Evolutionary conservation across 2,329 filamentous ascomycete genomes (phyloP).

Genomic region (Hymenoscyphus salicellus): DNA sequence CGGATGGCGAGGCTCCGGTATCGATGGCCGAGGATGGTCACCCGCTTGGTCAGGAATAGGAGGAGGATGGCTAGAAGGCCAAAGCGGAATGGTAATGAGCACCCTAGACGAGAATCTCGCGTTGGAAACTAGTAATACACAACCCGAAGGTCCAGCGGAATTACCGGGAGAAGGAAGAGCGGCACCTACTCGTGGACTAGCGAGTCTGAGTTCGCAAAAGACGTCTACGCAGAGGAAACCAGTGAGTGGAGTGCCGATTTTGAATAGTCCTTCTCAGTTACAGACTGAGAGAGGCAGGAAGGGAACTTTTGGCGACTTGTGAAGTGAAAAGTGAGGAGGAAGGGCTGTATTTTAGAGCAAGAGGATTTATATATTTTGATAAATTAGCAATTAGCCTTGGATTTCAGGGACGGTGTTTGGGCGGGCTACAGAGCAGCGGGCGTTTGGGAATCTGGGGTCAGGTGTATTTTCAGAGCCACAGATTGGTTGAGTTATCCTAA

Average conservation of each 20-base stretch:
- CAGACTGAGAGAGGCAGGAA: slow-evolving; percentile 6
- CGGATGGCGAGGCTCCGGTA: slow-evolving; percentile 3
- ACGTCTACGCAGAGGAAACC: neutral
- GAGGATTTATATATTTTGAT: neutral
- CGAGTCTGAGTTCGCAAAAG: neutral
- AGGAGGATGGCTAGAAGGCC: slow-evolving; percentile 9
- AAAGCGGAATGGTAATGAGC: slow-evolving; percentile 8
- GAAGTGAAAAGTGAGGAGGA: neutral
- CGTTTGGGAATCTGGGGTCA: neutral
- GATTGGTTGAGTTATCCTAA: too few relatives aligned
- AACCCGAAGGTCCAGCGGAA: neutral
- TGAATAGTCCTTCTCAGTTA: neutral
- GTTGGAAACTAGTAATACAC: neutral
- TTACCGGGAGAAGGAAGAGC: neutral
- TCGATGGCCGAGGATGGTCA: slow-evolving; percentile 2
- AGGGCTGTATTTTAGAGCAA: neutral
- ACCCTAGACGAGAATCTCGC: neutral
- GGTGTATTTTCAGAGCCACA: neutral
- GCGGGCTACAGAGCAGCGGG: neutral
- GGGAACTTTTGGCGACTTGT: slow-evolving; percentile 1
- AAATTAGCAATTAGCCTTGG: neutral
- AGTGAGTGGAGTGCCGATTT: neutral
- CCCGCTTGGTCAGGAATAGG: slow-evolving; percentile 7
- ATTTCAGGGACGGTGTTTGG: neutral
- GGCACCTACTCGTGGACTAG: neutral